phyloP scores from a whole-genome alignment of 768 basidiomycete genomes.

The Podaxis sp. region DNA sequence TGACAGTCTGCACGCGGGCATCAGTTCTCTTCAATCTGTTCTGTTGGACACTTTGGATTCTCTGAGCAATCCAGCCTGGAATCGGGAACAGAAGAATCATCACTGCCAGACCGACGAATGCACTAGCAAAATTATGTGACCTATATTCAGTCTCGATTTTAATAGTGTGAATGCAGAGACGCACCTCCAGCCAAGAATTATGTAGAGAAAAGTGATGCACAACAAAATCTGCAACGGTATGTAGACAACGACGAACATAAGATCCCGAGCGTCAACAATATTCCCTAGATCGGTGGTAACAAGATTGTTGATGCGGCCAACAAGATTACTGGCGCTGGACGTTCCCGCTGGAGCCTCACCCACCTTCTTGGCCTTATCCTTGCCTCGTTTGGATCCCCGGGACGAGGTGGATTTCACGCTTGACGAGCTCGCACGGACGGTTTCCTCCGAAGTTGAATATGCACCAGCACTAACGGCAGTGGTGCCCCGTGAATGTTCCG shows the following conservation, averaged over 20 bases:
- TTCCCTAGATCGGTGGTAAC: slow-evolving; percentile 62
- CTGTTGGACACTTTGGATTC: slow-evolving; percentile 49
- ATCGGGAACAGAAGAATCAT: slow-evolving; percentile 56
- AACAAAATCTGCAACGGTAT: slow-evolving; percentile 42
- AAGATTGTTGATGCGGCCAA: slow-evolving; percentile 79
- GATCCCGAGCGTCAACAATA: slow-evolving; percentile 39
- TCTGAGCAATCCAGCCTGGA: slow-evolving; percentile 56
- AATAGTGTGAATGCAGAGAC: slow-evolving; percentile 26
- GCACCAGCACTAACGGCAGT: slow-evolving; percentile 5
- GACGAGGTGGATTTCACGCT: slow-evolving; percentile 12
- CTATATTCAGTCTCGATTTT: slow-evolving; percentile 20
- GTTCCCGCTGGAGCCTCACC: slow-evolving; percentile 6
- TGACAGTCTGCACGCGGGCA: slow-evolving; percentile 59
- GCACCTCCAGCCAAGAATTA: slow-evolving; percentile 49
- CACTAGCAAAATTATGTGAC: slow-evolving; percentile 43
- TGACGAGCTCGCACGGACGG: slow-evolving; percentile 6
- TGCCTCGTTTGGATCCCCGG: slow-evolving; percentile 4
- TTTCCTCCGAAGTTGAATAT: background rate
- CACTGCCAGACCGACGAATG: no score
- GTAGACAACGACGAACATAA: slow-evolving; percentile 35
- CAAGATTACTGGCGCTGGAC: slow-evolving; percentile 41
- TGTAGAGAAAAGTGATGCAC: slow-evolving; percentile 46
- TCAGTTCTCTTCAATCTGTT: slow-evolving; percentile 54
- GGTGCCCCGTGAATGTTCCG: slow-evolving; percentile 7
- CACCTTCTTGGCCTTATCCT: background rate